Conservation (phyloP, 306 rosid genomes). For the Prunus mongolica region DNA sequence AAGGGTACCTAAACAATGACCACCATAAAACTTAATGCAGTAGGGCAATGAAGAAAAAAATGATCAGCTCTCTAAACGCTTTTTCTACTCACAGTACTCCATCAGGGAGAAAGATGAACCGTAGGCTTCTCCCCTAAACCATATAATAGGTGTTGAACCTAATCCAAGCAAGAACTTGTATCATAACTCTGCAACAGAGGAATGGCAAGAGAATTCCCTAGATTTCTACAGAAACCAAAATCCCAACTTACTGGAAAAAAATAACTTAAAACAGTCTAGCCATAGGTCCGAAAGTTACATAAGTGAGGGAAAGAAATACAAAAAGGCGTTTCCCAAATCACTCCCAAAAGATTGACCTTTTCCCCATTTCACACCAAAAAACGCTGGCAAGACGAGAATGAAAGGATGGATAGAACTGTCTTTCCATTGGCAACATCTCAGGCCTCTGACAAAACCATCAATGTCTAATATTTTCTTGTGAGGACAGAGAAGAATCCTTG, state of each 20-base stretch:
- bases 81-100: neutral
- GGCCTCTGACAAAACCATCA: neutral
- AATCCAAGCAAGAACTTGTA: no score
- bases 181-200: neutral
- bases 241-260: neutral
- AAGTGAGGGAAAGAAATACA: neutral
- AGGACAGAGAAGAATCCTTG: neutral
- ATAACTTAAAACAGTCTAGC: neutral
- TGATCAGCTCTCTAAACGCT: neutral
- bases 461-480: neutral
- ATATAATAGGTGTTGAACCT: no score
- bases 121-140: no score
- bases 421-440: neutral
- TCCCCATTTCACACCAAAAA: neutral
- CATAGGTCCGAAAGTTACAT: neutral
- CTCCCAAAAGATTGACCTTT: neutral
- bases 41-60: neutral
- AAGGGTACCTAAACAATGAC: neutral
- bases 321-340: neutral
- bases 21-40: neutral
- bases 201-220: neutral
- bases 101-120: neutral
- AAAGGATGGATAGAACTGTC: neutral
- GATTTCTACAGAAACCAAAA: neutral
- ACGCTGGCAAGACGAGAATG: neutral